Evolutionary conservation across 2,329 filamentous ascomycete species (phyloP), one percentile per base, ranked within the genome.

Genomic region (Bipolaris gigantea): DNA sequence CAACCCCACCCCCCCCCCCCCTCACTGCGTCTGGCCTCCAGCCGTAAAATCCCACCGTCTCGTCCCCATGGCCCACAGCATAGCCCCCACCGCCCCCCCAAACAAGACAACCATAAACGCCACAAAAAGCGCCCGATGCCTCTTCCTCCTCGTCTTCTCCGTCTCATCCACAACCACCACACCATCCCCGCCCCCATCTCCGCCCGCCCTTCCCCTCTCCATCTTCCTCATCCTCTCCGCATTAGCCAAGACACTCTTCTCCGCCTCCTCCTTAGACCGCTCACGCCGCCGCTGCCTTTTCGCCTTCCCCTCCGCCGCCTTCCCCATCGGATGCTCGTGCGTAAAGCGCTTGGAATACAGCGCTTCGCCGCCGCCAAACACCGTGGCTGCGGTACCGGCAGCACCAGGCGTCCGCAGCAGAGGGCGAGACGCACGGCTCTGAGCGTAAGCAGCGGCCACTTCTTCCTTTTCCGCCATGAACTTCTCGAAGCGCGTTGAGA

Each of bases 271-370:
- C 18, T 16, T 51, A 11, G 0, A n/a, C 25, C n/a, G 46, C 19
- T 48, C 27, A 30, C 27, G 11, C 1, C 27, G 27, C 27, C 4
- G 27, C 27, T 30, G 10, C 27, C 27, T 10, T 10, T 30, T 30
- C 4, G 4, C 27, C 27, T 13, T 30, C 10, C 11, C 27, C 4
- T 9, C 2, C 35, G 35, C 11, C 27, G 8, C 30, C 25, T 9
- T 19, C 2, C 51, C 51, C 4, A 40, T 40, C 2, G 46, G 40
- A 7, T 50, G 21, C 18, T 33, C 32, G 18, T 50, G 51, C 0
- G 51, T 19, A 15, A 50, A 54, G 40, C 51, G 51, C 19, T 54
- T 42, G 1, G 51, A 35, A 34, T 54, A 23, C 15, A 53, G 18
- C 7, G 32, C 25, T 7, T 30, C 30, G 5, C 13, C 4, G 5